These are phyloP conservation scores for Trichoderma brevicompactum DNA, from an alignment of 2,329 filamentous ascomycete species.

Conservation along the genomic window DNA sequence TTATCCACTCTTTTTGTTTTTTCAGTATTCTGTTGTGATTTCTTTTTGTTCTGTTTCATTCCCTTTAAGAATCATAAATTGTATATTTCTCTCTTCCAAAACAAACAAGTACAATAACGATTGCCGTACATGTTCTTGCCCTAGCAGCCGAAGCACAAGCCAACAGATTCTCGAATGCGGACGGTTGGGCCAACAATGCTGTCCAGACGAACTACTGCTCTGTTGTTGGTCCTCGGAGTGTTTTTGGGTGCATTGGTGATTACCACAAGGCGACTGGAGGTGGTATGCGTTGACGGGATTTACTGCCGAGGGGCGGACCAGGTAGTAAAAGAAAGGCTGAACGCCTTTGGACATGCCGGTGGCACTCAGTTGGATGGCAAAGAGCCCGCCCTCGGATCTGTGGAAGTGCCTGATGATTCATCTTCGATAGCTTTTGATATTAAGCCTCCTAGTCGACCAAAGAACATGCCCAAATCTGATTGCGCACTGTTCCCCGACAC, in stretches of 20 bases:
- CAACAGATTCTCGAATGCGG: neutral
- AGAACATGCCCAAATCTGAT: constrained; percentile 32
- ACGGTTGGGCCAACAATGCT: constrained; percentile 35
- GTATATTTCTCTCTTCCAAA: neutral
- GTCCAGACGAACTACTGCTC: constrained; percentile 37
- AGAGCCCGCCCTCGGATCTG: neutral
- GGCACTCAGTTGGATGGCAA: too few relatives aligned
- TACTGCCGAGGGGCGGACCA: neutral
- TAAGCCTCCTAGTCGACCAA: neutral
- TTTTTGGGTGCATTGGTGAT: constrained; percentile 42
- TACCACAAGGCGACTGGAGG: constrained; percentile 40
- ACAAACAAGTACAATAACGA: too few relatives aligned
- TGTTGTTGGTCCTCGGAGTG: constrained; percentile 37
- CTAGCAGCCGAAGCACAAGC: neutral
- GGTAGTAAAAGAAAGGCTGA: neutral
- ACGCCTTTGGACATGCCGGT: neutral
- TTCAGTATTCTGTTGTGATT: neutral
- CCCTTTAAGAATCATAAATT: neutral
- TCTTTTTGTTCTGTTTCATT: neutral
- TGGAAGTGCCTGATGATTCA: neutral
- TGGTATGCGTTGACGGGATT: constrained; percentile 33
- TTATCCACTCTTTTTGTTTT: neutral
- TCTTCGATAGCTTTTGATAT: neutral
- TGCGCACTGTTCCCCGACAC: constrained; percentile 50
- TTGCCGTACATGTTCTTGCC: neutral